These are phyloP conservation scores for Anaeromyces robustus DNA, from an alignment of 192 early-diverging fungal genomes.

Conservation along the genomic window DNA sequence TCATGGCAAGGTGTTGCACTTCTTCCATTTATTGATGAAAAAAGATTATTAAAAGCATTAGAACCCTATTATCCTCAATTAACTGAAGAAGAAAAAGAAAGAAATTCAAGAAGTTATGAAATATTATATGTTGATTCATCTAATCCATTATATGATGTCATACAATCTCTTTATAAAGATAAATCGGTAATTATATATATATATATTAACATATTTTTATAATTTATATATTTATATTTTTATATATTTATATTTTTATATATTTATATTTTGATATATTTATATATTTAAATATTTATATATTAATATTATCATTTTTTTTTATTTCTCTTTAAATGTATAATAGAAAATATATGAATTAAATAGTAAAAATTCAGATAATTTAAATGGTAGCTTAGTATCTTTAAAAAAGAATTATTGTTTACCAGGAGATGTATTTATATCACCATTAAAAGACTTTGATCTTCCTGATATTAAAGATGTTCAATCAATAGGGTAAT, in stretches of 20 bases:
- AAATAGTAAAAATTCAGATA: neutral
- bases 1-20: constrained; percentile 88
- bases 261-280: too few species aligned
- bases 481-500: neutral
- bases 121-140: neutral
- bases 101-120: neutral
- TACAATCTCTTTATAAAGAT: neutral
- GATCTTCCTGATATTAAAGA: neutral
- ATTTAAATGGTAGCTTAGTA: neutral
- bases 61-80: constrained; percentile 18
- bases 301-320: too few species aligned
- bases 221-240: too few species aligned
- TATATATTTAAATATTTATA: too few species aligned
- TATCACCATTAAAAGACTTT: neutral
- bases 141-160: neutral
- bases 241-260: too few species aligned
- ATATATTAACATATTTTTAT: too few species aligned
- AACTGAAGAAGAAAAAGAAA: constrained; percentile 20
- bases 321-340: too few species aligned
- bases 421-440: neutral
- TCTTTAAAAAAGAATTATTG: neutral
- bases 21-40: constrained; percentile 87
- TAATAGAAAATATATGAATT: neutral
- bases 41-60: constrained; percentile 52
- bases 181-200: neutral